Evolutionary conservation across 2,329 filamentous ascomycete species (phyloP).

Genomic region (Macrophomina tecta): DNA sequence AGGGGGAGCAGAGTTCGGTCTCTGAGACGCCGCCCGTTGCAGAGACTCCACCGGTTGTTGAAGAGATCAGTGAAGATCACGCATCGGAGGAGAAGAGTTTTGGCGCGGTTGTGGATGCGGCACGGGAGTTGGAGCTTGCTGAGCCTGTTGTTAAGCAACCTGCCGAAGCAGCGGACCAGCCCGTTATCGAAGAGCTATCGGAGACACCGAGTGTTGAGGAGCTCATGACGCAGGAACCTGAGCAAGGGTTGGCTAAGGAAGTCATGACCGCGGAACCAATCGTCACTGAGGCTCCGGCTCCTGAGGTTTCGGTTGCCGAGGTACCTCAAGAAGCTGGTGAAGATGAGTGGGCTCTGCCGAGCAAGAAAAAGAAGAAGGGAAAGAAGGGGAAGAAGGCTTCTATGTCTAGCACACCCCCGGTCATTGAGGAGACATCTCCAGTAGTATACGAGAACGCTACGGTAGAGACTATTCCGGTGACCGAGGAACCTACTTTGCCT

Average conservation of each 20-base stretch:
- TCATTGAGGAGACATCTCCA: neutral
- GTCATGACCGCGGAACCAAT: neutral
- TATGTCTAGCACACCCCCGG: neutral
- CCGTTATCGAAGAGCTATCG: neutral
- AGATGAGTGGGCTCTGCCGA: conserved; percentile 27
- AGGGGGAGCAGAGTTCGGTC: conserved; percentile 32
- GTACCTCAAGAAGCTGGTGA: conserved; percentile 14
- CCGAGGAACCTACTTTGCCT: too few relatives aligned
- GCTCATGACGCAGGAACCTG: too few relatives aligned
- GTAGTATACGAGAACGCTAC: neutral
- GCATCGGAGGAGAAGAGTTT: neutral
- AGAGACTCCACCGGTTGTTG: neutral
- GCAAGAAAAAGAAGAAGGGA: conserved; percentile 35
- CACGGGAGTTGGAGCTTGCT: neutral
- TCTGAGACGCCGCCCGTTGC: neutral
- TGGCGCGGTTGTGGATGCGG: neutral
- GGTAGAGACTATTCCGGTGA: too few relatives aligned
- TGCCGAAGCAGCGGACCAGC: neutral
- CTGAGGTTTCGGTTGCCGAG: conserved; percentile 14
- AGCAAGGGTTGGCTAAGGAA: neutral
- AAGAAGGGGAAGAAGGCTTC: conserved; percentile 32
- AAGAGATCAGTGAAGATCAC: neutral
- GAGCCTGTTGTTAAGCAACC: neutral
- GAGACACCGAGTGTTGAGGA: too few relatives aligned
- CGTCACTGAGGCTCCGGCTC: neutral